Percentiles rank a stretch among this genome's conserved stretches.
phyloP scores from a whole-genome alignment of 805 yeast genomes.

The Candida suzukii region DNA sequence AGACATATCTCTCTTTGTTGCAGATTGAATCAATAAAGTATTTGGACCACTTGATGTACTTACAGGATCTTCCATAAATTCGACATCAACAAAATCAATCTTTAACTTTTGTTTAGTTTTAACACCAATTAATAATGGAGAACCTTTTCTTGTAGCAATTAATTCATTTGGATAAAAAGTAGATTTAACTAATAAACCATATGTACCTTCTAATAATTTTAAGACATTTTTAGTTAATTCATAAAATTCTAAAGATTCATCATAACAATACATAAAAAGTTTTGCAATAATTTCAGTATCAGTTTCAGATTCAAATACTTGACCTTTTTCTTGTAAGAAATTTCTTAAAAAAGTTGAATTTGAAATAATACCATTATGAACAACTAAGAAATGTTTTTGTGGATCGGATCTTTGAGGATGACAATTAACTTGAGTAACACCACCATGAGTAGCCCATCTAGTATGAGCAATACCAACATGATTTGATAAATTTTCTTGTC shows the following conservation, averaged over 20 bases:
- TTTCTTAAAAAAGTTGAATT: slow-evolving; percentile 89
- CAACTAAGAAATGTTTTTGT: slow-evolving; percentile 77
- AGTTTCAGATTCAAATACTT: slow-evolving; percentile 81
- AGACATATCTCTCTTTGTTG: slow-evolving; percentile 12
- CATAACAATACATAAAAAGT: slow-evolving; percentile 81
- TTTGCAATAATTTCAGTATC: slow-evolving; percentile 98
- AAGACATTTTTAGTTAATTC: slow-evolving; percentile 89
- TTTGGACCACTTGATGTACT: too few relatives aligned
- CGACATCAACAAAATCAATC: slow-evolving; percentile 97
- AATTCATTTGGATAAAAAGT: slow-evolving; percentile 92
- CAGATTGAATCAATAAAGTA: too few relatives aligned
- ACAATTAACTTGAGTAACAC: slow-evolving; percentile 77
- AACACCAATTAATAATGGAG: slow-evolving; percentile 95
- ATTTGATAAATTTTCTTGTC: slow-evolving; percentile 60
- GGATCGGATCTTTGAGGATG: slow-evolving; percentile 95
- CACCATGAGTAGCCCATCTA: slow-evolving; percentile 99
- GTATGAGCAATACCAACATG: slow-evolving; percentile 99
- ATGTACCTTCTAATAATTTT: slow-evolving; percentile 93
- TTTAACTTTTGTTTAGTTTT: slow-evolving; percentile 92
- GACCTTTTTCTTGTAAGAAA: slow-evolving; percentile 73
- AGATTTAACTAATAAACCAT: slow-evolving; percentile 90
- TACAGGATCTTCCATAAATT: slow-evolving; percentile 72
- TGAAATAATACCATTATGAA: slow-evolving; percentile 97
- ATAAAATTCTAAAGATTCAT: slow-evolving; percentile 75
- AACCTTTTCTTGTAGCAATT: slow-evolving; percentile 96